These are phyloP conservation scores for Rhizopus delemar DNA, from an alignment of 371 early-diverging fungal genomes.

Conservation along the genomic window DNA sequence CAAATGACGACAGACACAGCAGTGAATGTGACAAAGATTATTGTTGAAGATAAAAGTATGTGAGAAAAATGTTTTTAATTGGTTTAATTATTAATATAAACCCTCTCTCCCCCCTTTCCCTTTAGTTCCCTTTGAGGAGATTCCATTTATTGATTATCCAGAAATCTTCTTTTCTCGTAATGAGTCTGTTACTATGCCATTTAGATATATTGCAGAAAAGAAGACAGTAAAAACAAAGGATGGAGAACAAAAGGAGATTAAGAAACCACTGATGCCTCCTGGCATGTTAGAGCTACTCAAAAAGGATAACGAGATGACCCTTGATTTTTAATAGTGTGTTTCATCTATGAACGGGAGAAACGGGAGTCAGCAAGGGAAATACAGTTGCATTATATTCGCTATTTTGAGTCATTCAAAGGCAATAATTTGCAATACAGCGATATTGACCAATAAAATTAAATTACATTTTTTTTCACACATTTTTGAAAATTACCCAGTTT, in stretches of 20 bases:
- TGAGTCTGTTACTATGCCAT: slow-evolving; percentile 78
- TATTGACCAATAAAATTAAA: neutral
- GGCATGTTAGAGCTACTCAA: slow-evolving; percentile 78
- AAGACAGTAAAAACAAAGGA: slow-evolving; percentile 50
- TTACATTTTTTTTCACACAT: neutral
- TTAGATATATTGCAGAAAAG: slow-evolving; percentile 60
- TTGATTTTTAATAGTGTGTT: slow-evolving; percentile 45
- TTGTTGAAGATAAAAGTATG: slow-evolving; percentile 62
- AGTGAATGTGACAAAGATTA: slow-evolving; percentile 62
- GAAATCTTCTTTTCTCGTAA: slow-evolving; percentile 69
- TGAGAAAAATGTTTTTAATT: neutral
- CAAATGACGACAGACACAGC: slow-evolving; percentile 81
- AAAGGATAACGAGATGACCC: slow-evolving; percentile 67
- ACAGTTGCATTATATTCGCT: too few relatives aligned
- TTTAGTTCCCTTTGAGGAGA: slow-evolving; percentile 60
- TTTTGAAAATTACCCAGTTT: slow-evolving; percentile 13
- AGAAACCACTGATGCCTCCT: slow-evolving; percentile 72
- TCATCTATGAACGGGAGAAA: too few relatives aligned
- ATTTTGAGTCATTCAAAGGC: too few relatives aligned
- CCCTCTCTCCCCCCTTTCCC: neutral
- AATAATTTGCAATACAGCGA: too few relatives aligned
- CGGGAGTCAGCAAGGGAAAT: too few relatives aligned
- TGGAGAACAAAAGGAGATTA: slow-evolving; percentile 51
- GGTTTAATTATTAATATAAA: neutral
- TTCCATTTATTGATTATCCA: slow-evolving; percentile 75